Evolutionary conservation across 306 rosid genomes (phyloP), one percentile per base, ranked within the genome.

Genomic region (Dalbergia cultrata): DNA sequence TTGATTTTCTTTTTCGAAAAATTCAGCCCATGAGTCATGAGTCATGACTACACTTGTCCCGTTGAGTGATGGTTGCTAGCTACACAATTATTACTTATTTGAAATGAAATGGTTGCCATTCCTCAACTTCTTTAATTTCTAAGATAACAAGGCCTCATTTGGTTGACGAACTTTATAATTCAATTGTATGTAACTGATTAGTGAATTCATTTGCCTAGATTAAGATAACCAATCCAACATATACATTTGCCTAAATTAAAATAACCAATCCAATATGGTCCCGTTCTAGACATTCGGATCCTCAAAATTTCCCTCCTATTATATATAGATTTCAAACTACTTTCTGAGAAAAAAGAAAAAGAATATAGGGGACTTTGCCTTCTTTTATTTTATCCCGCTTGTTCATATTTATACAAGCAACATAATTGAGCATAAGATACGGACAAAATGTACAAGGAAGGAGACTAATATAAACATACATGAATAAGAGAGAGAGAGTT

Each of bases 241-340:
- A n/a, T 7, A 45, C 49, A 58, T 68, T 68, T 13, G 13, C 8
- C 78, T 18, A 74, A 58, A 58, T 74, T 73, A 41, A 58, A 54
- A 67, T 45, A 33, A 0, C 19, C 7, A 12, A 50, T 34, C 19
- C 7, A 12, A 64, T 34, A 50, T 65, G 80, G 41, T 76, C 54
- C 64, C 64, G 41, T 50, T 34, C 16, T 12, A 33, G 39, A 45
- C n/a, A 75, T 8, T 44, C 16, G 21, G 45, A 18, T 49, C 78
- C 9, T 62, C 72, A 49, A 34, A 45, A 53, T 53, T 17, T 16
- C 19, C 22, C 2, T 63, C 7, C n/a, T 31, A 49, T 67, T 9
- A 12, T 21, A 14, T 10, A 13, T 4, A 8, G 22, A 18, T 39
- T 73, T 39, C 67, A 60, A 35, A 17, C 17, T 26, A 71, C 4